A percentile compares a stretch with the other conserved stretches of the same genome.
phyloP scores from a whole-genome alignment of 495 filamentous ascomycete species.

The Cenococcum geophilum region DNA sequence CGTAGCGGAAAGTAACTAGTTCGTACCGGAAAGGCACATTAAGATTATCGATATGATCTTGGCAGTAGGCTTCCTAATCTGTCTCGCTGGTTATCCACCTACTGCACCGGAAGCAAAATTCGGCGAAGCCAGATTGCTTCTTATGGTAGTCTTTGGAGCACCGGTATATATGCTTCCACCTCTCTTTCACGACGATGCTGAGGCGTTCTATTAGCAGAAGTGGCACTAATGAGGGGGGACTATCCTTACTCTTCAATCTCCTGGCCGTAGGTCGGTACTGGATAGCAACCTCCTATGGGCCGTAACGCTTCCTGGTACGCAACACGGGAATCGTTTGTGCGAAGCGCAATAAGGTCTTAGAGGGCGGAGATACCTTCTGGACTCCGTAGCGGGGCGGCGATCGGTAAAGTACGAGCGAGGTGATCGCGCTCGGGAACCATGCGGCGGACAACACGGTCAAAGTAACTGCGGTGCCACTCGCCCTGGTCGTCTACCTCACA shows the following conservation, averaged over 20 bases:
- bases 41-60: slow-evolving; percentile 23
- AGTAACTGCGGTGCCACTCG: neutral
- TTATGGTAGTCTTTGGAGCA: slow-evolving; percentile 23
- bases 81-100: slow-evolving; percentile 19
- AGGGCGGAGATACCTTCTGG: slow-evolving; percentile 1
- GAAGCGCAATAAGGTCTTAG: slow-evolving; percentile 24
- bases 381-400: neutral
- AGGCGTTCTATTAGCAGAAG: slow-evolving; percentile 22
- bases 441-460: neutral
- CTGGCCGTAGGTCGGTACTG: slow-evolving; percentile 18
- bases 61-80: slow-evolving; percentile 27
- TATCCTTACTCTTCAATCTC: slow-evolving; percentile 23
- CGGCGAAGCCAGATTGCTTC: slow-evolving; percentile 21
- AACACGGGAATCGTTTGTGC: slow-evolving; percentile 23
- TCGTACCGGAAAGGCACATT: slow-evolving; percentile 26
- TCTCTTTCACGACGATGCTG: slow-evolving; percentile 19
- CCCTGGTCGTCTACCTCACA: slow-evolving; percentile 1
- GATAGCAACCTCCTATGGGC: slow-evolving; percentile 20
- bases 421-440: neutral
- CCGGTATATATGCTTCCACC: slow-evolving; percentile 23
- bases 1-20: slow-evolving; percentile 22
- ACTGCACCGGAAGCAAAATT: slow-evolving; percentile 24
- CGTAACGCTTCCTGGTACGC: slow-evolving; percentile 24
- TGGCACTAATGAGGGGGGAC: slow-evolving; percentile 11
- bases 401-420: neutral